Base-by-base conservation (phyloP, 2,329 filamentous ascomycete species). In the Ophiostoma montium region DNA sequence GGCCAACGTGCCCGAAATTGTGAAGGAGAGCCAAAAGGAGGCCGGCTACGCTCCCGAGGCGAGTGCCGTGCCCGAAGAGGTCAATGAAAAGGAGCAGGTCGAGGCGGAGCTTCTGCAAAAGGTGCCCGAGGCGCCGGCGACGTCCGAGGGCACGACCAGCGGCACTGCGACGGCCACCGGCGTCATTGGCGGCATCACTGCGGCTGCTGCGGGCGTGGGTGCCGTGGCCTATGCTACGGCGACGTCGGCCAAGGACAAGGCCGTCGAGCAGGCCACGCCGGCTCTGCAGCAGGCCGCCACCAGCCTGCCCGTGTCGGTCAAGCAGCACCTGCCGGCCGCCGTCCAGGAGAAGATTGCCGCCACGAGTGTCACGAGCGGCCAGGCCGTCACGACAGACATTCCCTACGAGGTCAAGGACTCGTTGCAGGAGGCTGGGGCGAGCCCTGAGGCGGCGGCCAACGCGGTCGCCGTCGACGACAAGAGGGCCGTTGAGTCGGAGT, bases 401-500 rank as follows among this genome's bases (percentile, higher is more conserved):
- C 76, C 77, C 48, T 60, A 61, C 23, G 68, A 75, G 55, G 77
- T 80, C 16, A 74, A 75, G 63, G 68, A 76, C 56, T 78, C 75
- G 8, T 73, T 79, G 44, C 60, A 65, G 35, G 69, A 74, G 58
- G 74, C 83, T 19, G 74, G 77, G 49, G 63, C 72, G 58, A 70
- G 69, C 53, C 82, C 85, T 9, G 86, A 92, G 65, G 86, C 86
- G 32, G 76, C 83, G 33, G 74, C 75, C 49, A 82, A 80, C 63
- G 69, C 77, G 2, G 71, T 72, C 49, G 83, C 80, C 16, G 84
- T 92, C 7, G 67, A 75, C 54, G 84, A 89, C 57, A 92, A 92
- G 75, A 78, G 76, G 62, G 72, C 70, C 10, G 72, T 88, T 5
- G 86, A 94, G 68, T 64, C 76, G 23, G 83, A 94, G 66, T 70